Evolutionary conservation across 257 asterid species (phyloP).

Genomic region (Cinchona pubescens): DNA sequence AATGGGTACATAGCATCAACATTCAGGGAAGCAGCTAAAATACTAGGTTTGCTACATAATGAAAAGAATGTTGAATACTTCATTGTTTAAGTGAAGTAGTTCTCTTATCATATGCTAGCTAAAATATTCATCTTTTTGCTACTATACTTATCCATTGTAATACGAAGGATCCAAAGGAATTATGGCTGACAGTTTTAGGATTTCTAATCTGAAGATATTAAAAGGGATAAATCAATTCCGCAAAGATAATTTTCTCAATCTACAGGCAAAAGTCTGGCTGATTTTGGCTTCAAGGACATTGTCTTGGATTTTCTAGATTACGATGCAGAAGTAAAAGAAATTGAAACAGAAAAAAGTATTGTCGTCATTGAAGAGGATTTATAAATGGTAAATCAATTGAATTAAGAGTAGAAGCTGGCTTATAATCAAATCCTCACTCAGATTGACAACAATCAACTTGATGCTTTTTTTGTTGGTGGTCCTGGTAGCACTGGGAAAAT

Average conservation of each 20-base stretch:
- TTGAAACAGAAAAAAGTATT: neutral
- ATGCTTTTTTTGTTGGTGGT: neutral
- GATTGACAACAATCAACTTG: neutral
- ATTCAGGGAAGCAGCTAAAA: neutral
- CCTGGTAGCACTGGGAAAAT: neutral
- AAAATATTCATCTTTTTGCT: neutral
- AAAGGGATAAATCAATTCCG: neutral
- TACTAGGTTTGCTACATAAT: neutral
- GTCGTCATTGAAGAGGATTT: neutral
- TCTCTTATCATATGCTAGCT: neutral
- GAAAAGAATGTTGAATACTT: neutral
- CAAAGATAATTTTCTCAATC: neutral
- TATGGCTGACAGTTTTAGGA: neutral
- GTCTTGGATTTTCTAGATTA: neutral
- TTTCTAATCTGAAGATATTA: neutral
- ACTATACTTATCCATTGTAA: neutral
- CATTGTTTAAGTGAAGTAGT: neutral
- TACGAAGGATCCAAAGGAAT: neutral
- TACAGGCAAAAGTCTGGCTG: neutral
- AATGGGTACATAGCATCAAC: neutral
- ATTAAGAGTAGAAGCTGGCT: neutral
- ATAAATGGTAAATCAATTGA: neutral
- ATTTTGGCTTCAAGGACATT: neutral
- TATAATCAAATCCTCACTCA: neutral
- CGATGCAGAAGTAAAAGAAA: neutral